A percentile compares a stretch with the other conserved stretches of the same genome.
phyloP scores from a whole-genome alignment of 257 asterid species.

The Eucommia ulmoides region DNA sequence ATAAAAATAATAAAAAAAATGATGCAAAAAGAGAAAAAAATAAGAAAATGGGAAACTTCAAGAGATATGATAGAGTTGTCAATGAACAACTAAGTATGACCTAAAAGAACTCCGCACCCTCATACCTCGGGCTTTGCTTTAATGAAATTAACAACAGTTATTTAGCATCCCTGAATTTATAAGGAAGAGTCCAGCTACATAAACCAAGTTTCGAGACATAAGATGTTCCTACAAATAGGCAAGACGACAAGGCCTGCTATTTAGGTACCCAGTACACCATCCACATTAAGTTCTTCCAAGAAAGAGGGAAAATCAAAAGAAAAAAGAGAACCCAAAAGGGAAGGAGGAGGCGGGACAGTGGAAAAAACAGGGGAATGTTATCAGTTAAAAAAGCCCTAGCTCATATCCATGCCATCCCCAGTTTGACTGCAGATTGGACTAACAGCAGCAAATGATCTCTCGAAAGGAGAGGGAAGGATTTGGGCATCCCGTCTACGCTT shows the following conservation, averaged over 20 bases:
- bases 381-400: slow-evolving; percentile 35
- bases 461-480: slow-evolving; percentile 69
- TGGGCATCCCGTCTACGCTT: slow-evolving; percentile 94
- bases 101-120: too few relatives aligned
- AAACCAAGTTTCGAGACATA: slow-evolving; percentile 29
- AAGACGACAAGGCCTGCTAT: slow-evolving; percentile 41
- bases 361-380: slow-evolving; percentile 16
- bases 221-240: slow-evolving; percentile 55
- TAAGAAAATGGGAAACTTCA: too few relatives aligned
- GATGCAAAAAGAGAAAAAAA: too few relatives aligned
- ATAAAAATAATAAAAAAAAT: too few relatives aligned
- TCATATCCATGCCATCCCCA: slow-evolving; percentile 92
- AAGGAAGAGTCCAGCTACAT: slow-evolving; percentile 24
- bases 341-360: too few relatives aligned
- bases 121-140: neutral
- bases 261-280: too few relatives aligned
- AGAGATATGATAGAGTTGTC: too few relatives aligned
- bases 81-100: too few relatives aligned
- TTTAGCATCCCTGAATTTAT: slow-evolving; percentile 35
- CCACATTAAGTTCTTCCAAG: slow-evolving; percentile 24
- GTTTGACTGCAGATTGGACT: slow-evolving; percentile 78
- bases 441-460: slow-evolving; percentile 74
- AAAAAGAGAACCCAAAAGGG: too few relatives aligned
- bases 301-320: slow-evolving; percentile 23
- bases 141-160: slow-evolving; percentile 17